Conservation (phyloP, 306 rosid species). For the Dryas octopetala region DNA sequence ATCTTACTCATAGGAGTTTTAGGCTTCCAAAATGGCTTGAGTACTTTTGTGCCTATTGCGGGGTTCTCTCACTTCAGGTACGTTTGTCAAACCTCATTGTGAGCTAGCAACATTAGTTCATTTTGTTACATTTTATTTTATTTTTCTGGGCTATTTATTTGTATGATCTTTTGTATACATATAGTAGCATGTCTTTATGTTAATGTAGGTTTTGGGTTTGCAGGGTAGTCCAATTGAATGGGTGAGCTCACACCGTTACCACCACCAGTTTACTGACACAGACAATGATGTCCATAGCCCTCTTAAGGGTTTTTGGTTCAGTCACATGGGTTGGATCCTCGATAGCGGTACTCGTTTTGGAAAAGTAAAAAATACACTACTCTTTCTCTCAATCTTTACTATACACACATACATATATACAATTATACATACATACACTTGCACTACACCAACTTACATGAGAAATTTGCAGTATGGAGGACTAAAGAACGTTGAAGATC, state of each 20-base stretch:
- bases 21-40: slow-evolving; percentile 84
- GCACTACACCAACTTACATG: neutral
- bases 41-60: slow-evolving; percentile 69
- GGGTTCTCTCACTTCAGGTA: slow-evolving; percentile 77
- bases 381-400: too few species aligned
- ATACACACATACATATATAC: neutral
- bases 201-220: neutral
- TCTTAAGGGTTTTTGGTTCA: slow-evolving; percentile 78
- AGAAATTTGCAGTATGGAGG: slow-evolving; percentile 63
- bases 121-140: neutral
- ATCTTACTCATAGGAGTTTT: slow-evolving; percentile 83
- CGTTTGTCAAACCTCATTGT: neutral
- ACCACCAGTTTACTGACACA: slow-evolving; percentile 81
- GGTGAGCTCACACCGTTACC: slow-evolving; percentile 91
- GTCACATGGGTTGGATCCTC: slow-evolving; percentile 82
- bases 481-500: slow-evolving; percentile 63
- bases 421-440: too few species aligned
- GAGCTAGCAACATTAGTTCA: neutral
- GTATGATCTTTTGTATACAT: too few species aligned
- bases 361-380: slow-evolving; percentile 40
- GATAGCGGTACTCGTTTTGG: slow-evolving; percentile 49
- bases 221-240: slow-evolving; percentile 87
- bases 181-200: too few species aligned
- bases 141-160: neutral
- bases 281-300: slow-evolving; percentile 87